These are phyloP conservation scores for Zygosaccharomyces pseudorouxii DNA, from an alignment of 805 yeast species.

Conservation along the genomic window DNA sequence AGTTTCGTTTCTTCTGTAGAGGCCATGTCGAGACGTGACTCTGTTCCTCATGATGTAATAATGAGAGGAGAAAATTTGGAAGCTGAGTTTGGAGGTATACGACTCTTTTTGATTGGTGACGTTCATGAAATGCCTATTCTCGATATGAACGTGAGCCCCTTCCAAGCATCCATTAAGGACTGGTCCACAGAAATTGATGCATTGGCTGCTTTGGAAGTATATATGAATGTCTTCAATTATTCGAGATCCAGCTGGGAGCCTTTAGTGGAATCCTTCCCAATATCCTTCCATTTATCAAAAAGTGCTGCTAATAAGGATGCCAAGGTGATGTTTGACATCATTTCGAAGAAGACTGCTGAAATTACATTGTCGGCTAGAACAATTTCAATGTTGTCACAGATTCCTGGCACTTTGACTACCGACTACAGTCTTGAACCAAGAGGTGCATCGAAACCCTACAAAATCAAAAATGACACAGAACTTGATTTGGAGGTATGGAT, in stretches of 20 bases:
- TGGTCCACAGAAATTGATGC: constrained; percentile 86
- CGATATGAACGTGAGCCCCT: constrained; percentile 69
- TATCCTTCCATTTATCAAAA: constrained; percentile 64
- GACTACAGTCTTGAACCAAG: constrained; percentile 56
- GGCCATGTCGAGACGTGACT: constrained; percentile 39
- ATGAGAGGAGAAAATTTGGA: constrained; percentile 65
- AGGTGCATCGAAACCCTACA: constrained; percentile 78
- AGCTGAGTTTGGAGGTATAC: constrained; percentile 66
- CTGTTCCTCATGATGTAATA: constrained; percentile 36
- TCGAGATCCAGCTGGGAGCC: constrained; percentile 96
- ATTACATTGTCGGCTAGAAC: constrained; percentile 77
- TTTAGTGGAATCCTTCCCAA: constrained; percentile 79
- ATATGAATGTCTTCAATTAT: constrained; percentile 76
- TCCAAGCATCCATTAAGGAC: constrained; percentile 61
- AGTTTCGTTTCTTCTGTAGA: constrained; percentile 41
- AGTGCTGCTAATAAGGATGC: constrained; percentile 40
- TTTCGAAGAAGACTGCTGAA: constrained; percentile 74
- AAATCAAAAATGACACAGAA: constrained; percentile 81
- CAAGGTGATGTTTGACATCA: constrained; percentile 57
- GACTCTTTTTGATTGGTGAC: constrained; percentile 83
- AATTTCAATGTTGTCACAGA: constrained; percentile 68
- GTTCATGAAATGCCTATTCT: constrained; percentile 85
- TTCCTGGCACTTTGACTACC: constrained; percentile 52
- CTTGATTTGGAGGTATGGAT: constrained; percentile 76
- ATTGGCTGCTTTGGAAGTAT: constrained; percentile 57